Conservation (phyloP, 495 filamentous ascomycete genomes). For the Penicillium verhagenii region DNA sequence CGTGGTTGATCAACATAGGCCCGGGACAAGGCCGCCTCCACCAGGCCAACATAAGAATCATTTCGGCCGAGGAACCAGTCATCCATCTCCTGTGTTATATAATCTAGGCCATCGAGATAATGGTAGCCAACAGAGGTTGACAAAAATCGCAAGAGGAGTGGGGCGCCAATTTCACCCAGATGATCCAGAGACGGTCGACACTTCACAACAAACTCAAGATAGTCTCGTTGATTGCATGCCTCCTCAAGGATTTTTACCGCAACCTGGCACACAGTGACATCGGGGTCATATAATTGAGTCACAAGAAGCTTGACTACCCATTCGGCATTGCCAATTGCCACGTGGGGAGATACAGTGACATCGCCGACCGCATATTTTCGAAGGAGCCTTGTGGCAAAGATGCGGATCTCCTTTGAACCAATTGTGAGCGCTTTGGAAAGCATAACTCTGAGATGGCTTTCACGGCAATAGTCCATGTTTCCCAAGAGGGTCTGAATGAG, state of each 20-base stretch:
- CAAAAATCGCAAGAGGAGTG: slow-evolving; percentile 86
- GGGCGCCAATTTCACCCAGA: slow-evolving; percentile 94
- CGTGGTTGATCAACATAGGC: slow-evolving; percentile 67
- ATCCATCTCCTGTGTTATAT: slow-evolving; percentile 99
- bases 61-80: slow-evolving; percentile 98
- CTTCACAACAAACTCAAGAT: slow-evolving; percentile 92
- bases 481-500: slow-evolving; percentile 81
- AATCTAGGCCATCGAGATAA: slow-evolving; percentile 94
- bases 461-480: slow-evolving; percentile 87
- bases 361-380: slow-evolving; percentile 70
- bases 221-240: slow-evolving; percentile 85
- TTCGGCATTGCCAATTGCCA: slow-evolving; percentile 58
- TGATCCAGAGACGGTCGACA: slow-evolving; percentile 96
- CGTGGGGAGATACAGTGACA: slow-evolving; percentile 28
- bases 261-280: slow-evolving; percentile 91
- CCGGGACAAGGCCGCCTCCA: slow-evolving; percentile 91
- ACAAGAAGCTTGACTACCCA: slow-evolving; percentile 96
- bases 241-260: slow-evolving; percentile 97
- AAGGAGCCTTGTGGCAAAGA: slow-evolving; percentile 78
- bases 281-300: slow-evolving; percentile 96
- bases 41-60: slow-evolving; percentile 89
- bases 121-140: slow-evolving; percentile 96
- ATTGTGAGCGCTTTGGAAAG: slow-evolving; percentile 90
- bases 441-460: slow-evolving; percentile 87
- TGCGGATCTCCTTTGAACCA: slow-evolving; percentile 86